Evolutionary conservation across 2,329 filamentous ascomycete species (phyloP), one percentile per base, ranked within the genome.

Genomic region (Scedosporium minutisporum): DNA sequence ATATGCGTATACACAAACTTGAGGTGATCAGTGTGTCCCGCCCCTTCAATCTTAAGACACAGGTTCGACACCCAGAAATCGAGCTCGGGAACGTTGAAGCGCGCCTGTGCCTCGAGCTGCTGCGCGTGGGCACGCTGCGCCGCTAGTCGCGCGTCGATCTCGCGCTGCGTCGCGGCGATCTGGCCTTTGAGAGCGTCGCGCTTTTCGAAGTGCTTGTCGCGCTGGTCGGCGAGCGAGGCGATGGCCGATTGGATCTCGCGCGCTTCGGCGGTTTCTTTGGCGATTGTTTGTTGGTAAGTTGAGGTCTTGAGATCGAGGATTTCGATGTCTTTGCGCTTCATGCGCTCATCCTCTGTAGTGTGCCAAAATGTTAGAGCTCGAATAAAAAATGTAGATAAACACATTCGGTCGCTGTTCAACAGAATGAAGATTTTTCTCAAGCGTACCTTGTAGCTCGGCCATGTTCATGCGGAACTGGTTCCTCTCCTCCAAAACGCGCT

Each of bases 61-160:
- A 99, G 79, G 72, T 93, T 95, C 62, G 88, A 89, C 73, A 96
- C 90, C 95, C 95, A 99, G 72, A 97, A 97, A 68, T 93, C 90
- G 57, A 99, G 82, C 77, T 99, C 95, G 0, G 95, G 95, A 53
- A 90, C 84, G 75, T 99, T 97, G 75, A 93, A 90, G 41, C 91
- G 85, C 62, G 89, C 85, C 76, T 97, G 93, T 1, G 88, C 84
- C 69, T 96, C 91, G 44, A 96, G 80, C 68, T 91, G 87, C 65
- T 85, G 82, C 58, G 89, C 86, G 72, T 90, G 86, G 65, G 84
- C 84, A 60, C 86, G 80, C 75, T 92, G 89, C 12, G 88, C 87
- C n/a, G 87, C 87, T 23, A 89, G 76, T 48, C 85, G 82, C 33
- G 83, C 78, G 62, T 89, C 86, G 66, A 93, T 91, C 62, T 87